phyloP scores from a whole-genome alignment of 306 rosid species.

The Vigna radiata region DNA sequence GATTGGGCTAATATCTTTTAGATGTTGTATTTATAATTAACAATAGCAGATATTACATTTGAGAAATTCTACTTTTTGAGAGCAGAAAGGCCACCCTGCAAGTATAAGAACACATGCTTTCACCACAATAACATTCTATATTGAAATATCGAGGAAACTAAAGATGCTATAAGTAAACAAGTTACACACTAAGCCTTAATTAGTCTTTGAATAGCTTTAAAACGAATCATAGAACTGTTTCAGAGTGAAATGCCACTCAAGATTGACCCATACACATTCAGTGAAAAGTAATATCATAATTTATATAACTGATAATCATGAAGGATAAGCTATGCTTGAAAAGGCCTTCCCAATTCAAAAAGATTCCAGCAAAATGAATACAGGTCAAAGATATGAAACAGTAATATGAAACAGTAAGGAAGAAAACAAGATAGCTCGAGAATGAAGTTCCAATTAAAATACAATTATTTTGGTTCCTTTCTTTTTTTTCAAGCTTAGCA shows the following conservation, averaged over 20 bases:
- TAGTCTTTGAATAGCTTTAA: constrained; percentile 13
- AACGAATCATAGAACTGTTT: not conserved
- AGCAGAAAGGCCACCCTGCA: constrained; percentile 64
- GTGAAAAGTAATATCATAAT: not conserved
- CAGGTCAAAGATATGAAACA: constrained; percentile 3
- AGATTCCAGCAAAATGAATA: constrained; percentile 23
- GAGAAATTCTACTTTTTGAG: constrained; percentile 65
- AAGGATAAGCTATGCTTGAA: constrained; percentile 21
- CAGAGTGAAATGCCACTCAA: constrained; percentile 17
- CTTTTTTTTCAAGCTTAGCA: no score
- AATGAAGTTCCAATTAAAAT: no score
- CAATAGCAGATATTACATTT: constrained; percentile 78
- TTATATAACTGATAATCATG: constrained; percentile 24
- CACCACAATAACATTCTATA: constrained; percentile 38
- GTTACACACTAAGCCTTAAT: constrained; percentile 4
- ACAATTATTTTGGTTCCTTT: no score
- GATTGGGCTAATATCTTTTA: no score
- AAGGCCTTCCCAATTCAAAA: not conserved
- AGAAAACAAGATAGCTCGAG: not conserved
- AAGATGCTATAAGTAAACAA: constrained; percentile 30
- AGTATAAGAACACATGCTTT: constrained; percentile 43
- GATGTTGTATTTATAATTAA: no score
- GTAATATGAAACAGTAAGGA: not conserved
- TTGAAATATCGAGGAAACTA: constrained; percentile 42
- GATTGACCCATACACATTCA: constrained; percentile 29